Evolutionary conservation across 805 yeast species (phyloP).

Genomic region (Lipomyces lipofer): DNA sequence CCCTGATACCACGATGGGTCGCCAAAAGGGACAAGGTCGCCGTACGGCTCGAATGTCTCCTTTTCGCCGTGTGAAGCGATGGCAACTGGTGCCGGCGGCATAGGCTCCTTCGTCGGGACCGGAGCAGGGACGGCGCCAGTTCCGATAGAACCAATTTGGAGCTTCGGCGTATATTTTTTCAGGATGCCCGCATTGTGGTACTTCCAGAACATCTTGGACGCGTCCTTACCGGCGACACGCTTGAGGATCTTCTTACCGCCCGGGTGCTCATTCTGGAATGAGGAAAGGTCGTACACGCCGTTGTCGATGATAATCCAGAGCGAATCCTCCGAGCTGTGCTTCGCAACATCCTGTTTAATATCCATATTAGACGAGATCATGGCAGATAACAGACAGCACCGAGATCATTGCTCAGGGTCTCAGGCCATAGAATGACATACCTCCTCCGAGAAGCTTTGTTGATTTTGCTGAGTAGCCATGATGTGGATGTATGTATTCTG

Average conservation of each 20-base stretch:
- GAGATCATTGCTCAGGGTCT: background rate
- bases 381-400: background rate
- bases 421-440: slow-evolving; percentile 8
- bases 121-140: slow-evolving; percentile 7
- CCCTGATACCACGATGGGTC: slow-evolving; percentile 47
- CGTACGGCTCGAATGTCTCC: slow-evolving; percentile 28
- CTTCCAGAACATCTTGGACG: slow-evolving; percentile 62
- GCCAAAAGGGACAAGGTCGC: slow-evolving; percentile 42
- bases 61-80: slow-evolving; percentile 1
- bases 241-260: slow-evolving; percentile 72
- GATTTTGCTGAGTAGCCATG: slow-evolving; percentile 19
- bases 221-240: slow-evolving; percentile 74
- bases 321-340: slow-evolving; percentile 73
- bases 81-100: slow-evolving; percentile 4
- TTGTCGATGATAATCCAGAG: slow-evolving; percentile 84
- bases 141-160: slow-evolving; percentile 32
- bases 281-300: slow-evolving; percentile 68
- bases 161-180: slow-evolving; percentile 33
- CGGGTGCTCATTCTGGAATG: slow-evolving; percentile 77
- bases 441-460: slow-evolving; percentile 19
- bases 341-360: slow-evolving; percentile 53
- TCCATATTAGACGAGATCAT: background rate
- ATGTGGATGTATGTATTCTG: background rate
- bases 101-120: slow-evolving; percentile 10
- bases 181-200: slow-evolving; percentile 44